Percentiles rank a stretch among this genome's conserved stretches.
Evolutionary conservation across 2,329 filamentous ascomycete genomes (phyloP).

Genomic region (Cercospora sojina): DNA sequence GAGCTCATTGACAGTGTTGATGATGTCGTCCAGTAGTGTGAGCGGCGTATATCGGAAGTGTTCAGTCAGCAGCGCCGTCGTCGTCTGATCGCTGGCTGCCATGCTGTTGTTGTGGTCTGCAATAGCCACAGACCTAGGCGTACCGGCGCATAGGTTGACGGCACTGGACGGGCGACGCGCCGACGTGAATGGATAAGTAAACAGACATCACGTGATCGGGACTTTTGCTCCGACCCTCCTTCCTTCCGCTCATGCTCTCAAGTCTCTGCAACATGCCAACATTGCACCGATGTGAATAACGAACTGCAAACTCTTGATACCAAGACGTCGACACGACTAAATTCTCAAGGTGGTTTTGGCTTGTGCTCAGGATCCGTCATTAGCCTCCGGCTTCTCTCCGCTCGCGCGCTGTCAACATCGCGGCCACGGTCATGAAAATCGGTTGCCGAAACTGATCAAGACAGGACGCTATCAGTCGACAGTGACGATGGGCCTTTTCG

Average conservation of each 20-base stretch:
- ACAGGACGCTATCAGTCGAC: too few species aligned
- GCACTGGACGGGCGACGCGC: not conserved
- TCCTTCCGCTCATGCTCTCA: not conserved
- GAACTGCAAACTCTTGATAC: too few species aligned
- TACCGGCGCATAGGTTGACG: not conserved
- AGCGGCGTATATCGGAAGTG: constrained; percentile 93
- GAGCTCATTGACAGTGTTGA: constrained; percentile 92
- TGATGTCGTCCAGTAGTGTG: constrained; percentile 93
- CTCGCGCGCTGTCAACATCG: too few species aligned
- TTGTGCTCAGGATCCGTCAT: too few species aligned
- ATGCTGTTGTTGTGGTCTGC: constrained; percentile 32
- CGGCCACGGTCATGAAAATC: too few species aligned
- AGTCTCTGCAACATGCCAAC: too few species aligned
- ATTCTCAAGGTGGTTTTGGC: too few species aligned
- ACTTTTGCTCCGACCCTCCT: not conserved
- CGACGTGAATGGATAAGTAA: constrained; percentile 5
- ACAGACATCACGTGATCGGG: not conserved
- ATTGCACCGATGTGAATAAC: too few species aligned
- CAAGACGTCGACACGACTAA: too few species aligned
- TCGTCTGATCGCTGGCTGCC: constrained; percentile 47
- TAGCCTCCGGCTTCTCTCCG: too few species aligned
- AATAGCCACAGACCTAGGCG: not conserved
- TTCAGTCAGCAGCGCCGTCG: constrained; percentile 75
- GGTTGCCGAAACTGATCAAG: too few species aligned
- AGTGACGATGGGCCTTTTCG: too few species aligned